Evolutionary conservation across 352 stramenopile species (phyloP), one percentile per base, ranked within the genome.

Genomic region (Pythium sukuiense): DNA sequence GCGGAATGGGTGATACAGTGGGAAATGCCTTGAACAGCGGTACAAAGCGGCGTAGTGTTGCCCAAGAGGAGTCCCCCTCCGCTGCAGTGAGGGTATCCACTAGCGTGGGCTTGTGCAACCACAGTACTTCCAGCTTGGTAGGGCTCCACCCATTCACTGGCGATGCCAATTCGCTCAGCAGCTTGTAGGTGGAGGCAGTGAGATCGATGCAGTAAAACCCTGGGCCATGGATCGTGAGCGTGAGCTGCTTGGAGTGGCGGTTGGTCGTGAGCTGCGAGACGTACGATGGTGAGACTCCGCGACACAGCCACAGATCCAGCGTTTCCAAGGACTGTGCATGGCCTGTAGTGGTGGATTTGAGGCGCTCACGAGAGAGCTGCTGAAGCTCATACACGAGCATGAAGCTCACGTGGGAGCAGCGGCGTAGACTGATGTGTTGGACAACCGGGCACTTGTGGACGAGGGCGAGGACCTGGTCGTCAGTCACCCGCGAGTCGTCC

Each of bases 291-390:
- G 66, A 74, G 20, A 81, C 65, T 3, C 68, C 59, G 14, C 48
- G 69, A 43, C 73, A 81, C 7, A 81, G 63, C 65, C 73, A 81
- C 3, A 83, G 29, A 39, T 81, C 69, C 2, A 83, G 29, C 0
- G 20, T 24, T 9, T 61, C 18, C 27, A 72, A 26, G 20, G 3
- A 50, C 43, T 18, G 33, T 12, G 45, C 13, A 1, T 33, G 4
- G 12, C 63, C 49, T 48, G 24, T 48, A 24, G 2, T 8, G n/a
- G 39, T 16, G 39, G 43, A 18, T 24, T 50, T 50, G 43, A 48
- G 14, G 14, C 53, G 65, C 43, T 71, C 65, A n/a, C 65, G 65
- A 16, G 35, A 54, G 16, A 74, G 6, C 2, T 67, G 70, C 26
- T 67, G 63, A 35, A 77, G 57, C 32, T 79, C 60, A 50, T 79